Evolutionary conservation across 2,329 filamentous ascomycete species (phyloP), one percentile per base, ranked within the genome.

Genomic region (Cryphonectria radicalis): DNA sequence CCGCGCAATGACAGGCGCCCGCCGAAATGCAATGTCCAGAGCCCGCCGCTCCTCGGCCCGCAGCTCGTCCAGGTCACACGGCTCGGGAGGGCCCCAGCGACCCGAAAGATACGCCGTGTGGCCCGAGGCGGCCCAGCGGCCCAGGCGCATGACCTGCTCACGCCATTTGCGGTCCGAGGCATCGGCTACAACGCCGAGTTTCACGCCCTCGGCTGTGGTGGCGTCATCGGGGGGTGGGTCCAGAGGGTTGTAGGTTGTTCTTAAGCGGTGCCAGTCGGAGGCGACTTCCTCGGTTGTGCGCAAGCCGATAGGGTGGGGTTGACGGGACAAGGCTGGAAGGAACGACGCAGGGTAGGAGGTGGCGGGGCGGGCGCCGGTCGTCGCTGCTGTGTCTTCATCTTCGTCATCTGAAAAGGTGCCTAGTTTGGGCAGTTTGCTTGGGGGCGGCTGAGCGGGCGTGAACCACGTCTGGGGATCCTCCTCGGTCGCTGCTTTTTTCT

Each of bases 91-190:
- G 42, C 43, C 63, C 5, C 42, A 53, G 17, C 19, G 13, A n/a
- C 43, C 63, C 7, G 63, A 65, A 28, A 22, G 14, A 37, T 43
- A 68, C 57, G 67, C 5, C 11, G 46, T 25, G 32, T 13, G 43
- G 40, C 32, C 50, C 35, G 66, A 60, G 46, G 43, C 65, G 63
- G 53, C 40, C 66, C 13, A 69, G 19, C 71, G 69, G 25, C 63
- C 43, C 14, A 73, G 71, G 46, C 71, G 66, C 71, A 73, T 71
- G 63, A 63, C 46, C 35, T 37, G 67, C 66, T 73, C 69, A 40
- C 63, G 71, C 69, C 71, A 71, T 43, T 60, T 67, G 28, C 69
- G 69, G 57, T 28, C 71, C 1, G 57, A 46, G 10, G 3, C 35
- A 57, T 73, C 66, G 17, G 66, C 55, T 2, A 73, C 13, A 17